Conservation (phyloP, 805 yeast species). For the Candida coleopterorum region DNA sequence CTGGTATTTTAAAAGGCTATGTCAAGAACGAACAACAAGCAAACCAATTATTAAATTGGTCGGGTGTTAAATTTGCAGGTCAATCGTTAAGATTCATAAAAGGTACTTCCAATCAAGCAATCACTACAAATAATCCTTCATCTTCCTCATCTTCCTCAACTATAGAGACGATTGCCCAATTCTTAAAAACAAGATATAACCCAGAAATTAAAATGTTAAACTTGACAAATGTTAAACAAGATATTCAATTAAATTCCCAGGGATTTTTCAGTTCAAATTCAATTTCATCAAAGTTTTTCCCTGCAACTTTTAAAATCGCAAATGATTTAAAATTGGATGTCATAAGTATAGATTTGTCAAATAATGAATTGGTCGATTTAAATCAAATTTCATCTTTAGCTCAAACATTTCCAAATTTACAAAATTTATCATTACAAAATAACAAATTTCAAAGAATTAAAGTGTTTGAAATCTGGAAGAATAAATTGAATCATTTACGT, state of each 20-base stretch:
- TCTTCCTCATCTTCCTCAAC: constrained; percentile 29
- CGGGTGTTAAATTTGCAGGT: constrained; percentile 83
- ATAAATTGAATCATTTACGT: constrained; percentile 66
- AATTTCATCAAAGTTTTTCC: constrained; percentile 76
- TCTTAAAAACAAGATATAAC: constrained; percentile 65
- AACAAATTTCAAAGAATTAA: constrained; percentile 60
- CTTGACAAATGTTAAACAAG: constrained; percentile 59
- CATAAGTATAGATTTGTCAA: constrained; percentile 65
- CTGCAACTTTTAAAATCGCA: constrained; percentile 84
- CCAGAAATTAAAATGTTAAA: constrained; percentile 63
- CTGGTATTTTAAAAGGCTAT: constrained; percentile 52
- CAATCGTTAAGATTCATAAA: constrained; percentile 53
- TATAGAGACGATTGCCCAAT: constrained; percentile 55
- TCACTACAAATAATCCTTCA: constrained; percentile 6
- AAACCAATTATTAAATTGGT: constrained; percentile 51
- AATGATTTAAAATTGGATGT: constrained; percentile 49
- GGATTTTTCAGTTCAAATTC: constrained; percentile 63
- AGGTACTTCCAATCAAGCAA: constrained; percentile 6
- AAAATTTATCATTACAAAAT: constrained; percentile 75
- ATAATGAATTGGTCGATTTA: constrained; percentile 58
- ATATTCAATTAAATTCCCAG: constrained; percentile 50
- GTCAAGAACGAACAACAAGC: constrained; percentile 57
- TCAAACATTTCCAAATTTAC: constrained; percentile 66
- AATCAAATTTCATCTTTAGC: constrained; percentile 58
- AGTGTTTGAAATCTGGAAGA: constrained; percentile 68